These are phyloP conservation scores for Trichophyton verrucosum DNA, from an alignment of 2,329 filamentous ascomycete genomes.

Conservation along the genomic window DNA sequence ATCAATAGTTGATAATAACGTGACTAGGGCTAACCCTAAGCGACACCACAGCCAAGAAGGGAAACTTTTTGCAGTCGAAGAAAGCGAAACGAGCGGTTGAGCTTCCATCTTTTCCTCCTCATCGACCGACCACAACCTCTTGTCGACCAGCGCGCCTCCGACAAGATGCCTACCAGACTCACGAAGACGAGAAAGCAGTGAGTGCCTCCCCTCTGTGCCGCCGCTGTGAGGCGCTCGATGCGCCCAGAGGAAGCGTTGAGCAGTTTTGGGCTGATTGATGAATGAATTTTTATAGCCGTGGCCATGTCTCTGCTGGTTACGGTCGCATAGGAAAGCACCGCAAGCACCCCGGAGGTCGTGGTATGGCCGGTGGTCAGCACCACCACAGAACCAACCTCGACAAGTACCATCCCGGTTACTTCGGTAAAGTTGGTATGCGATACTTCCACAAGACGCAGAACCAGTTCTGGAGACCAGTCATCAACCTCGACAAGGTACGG, in stretches of 20 bases:
- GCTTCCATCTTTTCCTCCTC: conserved; percentile 24
- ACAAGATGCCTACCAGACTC: conserved; percentile 42
- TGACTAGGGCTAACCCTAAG: conserved; percentile 1
- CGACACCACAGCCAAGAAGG: conserved; percentile 15
- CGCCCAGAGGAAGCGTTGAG: not conserved
- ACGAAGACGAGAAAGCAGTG: conserved; percentile 40
- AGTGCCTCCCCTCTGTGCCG: conserved; percentile 19
- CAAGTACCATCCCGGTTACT: conserved; percentile 98
- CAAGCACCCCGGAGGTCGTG: conserved; percentile 70
- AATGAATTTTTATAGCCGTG: conserved; percentile 50
- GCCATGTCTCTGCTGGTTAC: conserved; percentile 96
- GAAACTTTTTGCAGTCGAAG: conserved; percentile 9
- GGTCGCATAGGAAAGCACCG: conserved; percentile 98
- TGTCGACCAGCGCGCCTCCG: conserved; percentile 31
- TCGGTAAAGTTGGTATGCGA: conserved; percentile 91
- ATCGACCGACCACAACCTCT: conserved; percentile 13
- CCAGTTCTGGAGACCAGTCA: conserved; percentile 95
- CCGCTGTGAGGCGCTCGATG: not conserved
- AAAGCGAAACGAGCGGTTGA: conserved; percentile 12
- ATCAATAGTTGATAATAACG: too few species aligned
- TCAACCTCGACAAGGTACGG: conserved; percentile 98
- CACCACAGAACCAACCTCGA: conserved; percentile 90
- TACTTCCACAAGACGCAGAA: conserved; percentile 94
- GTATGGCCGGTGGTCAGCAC: conserved; percentile 97
- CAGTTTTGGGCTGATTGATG: not conserved